Base-by-base conservation (phyloP, 768 basidiomycete species). In the Strobilomyces dryophilus region DNA sequence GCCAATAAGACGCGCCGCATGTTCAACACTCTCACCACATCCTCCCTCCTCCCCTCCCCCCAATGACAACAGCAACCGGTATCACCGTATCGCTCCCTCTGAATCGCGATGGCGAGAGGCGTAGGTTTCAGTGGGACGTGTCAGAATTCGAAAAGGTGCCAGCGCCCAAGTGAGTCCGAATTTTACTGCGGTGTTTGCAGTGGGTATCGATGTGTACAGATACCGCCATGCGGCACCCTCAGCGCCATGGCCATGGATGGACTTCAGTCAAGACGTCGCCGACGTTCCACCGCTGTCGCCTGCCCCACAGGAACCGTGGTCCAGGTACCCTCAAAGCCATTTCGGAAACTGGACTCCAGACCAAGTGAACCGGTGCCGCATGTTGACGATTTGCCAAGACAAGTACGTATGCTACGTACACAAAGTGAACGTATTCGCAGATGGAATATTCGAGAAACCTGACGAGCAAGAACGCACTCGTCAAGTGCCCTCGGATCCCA, bases 321-420 rank as follows among this genome's bases (percentile, higher is more conserved):
- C 49, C 8, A 42, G 50, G 55, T 83, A 83, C 57, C 81, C 82
- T 0, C 76, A 79, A 53, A 74, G 76, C 1, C 64, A 74, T 12
- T 84, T 79, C 53, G 77, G 77, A 10, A 84, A 82, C 53, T 83
- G 82, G 82, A 81, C 78, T 0, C 62, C 62, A 5, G 63, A 62
- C 14, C 81, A 82, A 47, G 70, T 76, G 20, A 1, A 34, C 0
- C 61, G 68, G 42, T 73, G 72, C 43, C 58, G 62, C 48, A 74
- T 77, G 67, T 39, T 64, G 49, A 51, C 47, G 21, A 68, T 56
- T 11, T 65, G 57, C 35, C 17, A 50, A 10, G 49, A 51, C 14
- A 27, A 53, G 34, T 51, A 57, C 1, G 4, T 8, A 12, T 70
- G 59, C 40, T 20, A 35, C 7, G 54, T 66, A 43, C 58, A 69